phyloP scores from a whole-genome alignment of 805 yeast species.

The Metschnikowia reukaufii region DNA sequence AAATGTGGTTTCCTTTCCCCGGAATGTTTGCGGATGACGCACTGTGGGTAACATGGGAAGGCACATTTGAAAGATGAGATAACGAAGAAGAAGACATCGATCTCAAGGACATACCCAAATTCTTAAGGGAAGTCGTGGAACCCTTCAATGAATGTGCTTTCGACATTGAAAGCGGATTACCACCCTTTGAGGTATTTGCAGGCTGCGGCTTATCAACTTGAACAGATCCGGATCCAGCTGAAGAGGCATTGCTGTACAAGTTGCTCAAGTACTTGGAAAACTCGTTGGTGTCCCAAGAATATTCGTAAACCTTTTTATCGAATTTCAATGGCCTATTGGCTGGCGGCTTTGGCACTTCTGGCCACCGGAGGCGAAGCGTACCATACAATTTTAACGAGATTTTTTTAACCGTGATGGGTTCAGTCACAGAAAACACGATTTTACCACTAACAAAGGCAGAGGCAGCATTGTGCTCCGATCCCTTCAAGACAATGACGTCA shows the following conservation, averaged over 20 bases:
- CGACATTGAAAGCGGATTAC: constrained; percentile 11
- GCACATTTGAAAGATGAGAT: constrained; percentile 20
- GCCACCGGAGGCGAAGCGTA: constrained; percentile 63
- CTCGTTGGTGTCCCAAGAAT: constrained; percentile 72
- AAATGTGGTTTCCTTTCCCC: constrained; percentile 34
- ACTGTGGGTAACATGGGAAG: constrained; percentile 13
- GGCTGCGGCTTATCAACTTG: constrained; percentile 5
- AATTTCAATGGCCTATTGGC: constrained; percentile 49
- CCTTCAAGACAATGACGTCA: constrained; percentile 80
- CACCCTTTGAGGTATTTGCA: constrained; percentile 2
- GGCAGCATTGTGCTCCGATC: constrained; percentile 73
- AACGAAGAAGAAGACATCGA: constrained; percentile 36
- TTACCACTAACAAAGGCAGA: constrained; percentile 75
- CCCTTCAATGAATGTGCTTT: constrained; percentile 32
- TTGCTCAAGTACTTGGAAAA: constrained; percentile 43
- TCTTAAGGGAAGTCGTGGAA: constrained; percentile 45
- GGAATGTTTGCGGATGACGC: constrained; percentile 29
- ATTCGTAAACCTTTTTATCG: constrained; percentile 69
- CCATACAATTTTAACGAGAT: constrained; percentile 66
- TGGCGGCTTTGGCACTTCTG: constrained; percentile 43
- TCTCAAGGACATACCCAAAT: constrained; percentile 31
- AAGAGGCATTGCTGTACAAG: constrained; percentile 27
- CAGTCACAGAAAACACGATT: constrained; percentile 71
- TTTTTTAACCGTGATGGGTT: constrained; percentile 68
- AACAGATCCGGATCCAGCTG: background rate